These are phyloP conservation scores for Neoarthrinium moseri DNA, from an alignment of 2,329 filamentous ascomycete genomes.

Conservation along the genomic window DNA sequence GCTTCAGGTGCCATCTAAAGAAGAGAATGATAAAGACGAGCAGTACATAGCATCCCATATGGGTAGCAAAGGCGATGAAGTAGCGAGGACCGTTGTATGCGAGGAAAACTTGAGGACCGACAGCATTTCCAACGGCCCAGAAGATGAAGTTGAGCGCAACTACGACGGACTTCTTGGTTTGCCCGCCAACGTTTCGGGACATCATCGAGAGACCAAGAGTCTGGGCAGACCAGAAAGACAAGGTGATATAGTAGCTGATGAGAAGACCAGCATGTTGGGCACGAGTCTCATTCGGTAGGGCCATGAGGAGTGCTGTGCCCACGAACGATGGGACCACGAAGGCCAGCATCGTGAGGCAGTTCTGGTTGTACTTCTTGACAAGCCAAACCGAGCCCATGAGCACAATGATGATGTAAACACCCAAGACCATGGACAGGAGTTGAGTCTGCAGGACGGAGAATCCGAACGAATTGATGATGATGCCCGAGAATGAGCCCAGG, in stretches of 20 bases:
- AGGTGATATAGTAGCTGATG: slow-evolving; percentile 72
- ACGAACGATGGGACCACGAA: slow-evolving; percentile 70
- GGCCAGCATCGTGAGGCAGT: slow-evolving; percentile 62
- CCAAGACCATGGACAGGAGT: slow-evolving; percentile 72
- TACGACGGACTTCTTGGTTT: slow-evolving; percentile 70
- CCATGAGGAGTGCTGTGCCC: slow-evolving; percentile 72
- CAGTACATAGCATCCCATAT: slow-evolving; percentile 66
- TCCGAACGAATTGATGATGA: slow-evolving; percentile 68
- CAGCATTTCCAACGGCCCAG: slow-evolving; percentile 40
- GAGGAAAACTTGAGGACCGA: slow-evolving; percentile 63
- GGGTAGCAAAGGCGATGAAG: slow-evolving; percentile 67
- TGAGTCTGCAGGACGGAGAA: slow-evolving; percentile 69
- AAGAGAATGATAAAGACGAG: slow-evolving; percentile 57
- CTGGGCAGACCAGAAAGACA: slow-evolving; percentile 76
- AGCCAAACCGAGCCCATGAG: slow-evolving; percentile 66
- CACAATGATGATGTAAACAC: slow-evolving; percentile 71
- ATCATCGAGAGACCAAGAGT: slow-evolving; percentile 67
- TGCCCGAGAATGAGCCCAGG: slow-evolving; percentile 70
- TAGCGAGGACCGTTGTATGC: slow-evolving; percentile 61
- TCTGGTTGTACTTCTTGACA: slow-evolving; percentile 68
- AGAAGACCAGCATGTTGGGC: slow-evolving; percentile 65
- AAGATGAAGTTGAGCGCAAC: slow-evolving; percentile 70
- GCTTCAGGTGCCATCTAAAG: slow-evolving; percentile 56
- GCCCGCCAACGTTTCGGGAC: slow-evolving; percentile 67
- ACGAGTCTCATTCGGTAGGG: slow-evolving; percentile 56